Evolutionary conservation across 331 rosid genomes (phyloP).

Genomic region (Quercus phellos): DNA sequence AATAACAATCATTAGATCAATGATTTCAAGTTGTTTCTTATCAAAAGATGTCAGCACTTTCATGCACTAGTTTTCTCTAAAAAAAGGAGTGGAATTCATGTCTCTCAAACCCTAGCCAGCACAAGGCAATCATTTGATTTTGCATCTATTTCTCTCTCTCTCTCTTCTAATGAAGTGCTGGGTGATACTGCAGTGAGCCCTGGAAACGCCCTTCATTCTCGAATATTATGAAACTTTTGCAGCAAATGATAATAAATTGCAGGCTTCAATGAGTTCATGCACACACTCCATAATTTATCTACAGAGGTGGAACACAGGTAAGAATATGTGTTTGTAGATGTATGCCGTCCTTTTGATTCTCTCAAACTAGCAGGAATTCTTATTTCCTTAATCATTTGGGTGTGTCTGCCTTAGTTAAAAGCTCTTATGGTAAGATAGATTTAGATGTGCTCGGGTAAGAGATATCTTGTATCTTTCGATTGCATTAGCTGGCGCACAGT

Average conservation of each 20-base stretch:
- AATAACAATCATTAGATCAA: not conserved
- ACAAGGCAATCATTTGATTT: not conserved
- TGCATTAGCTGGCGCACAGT: not conserved
- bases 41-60: not conserved
- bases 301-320: slow-evolving; percentile 14
- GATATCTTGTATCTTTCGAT: not conserved
- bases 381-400: not conserved
- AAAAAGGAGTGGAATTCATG: slow-evolving; percentile 7
- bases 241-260: slow-evolving; percentile 44
- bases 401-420: not conserved
- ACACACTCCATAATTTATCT: slow-evolving; percentile 26
- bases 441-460: not conserved
- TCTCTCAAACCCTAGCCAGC: not conserved
- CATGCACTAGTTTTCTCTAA: not conserved
- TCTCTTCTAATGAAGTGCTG: not conserved
- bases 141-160: not conserved
- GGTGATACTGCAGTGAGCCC: slow-evolving; percentile 57
- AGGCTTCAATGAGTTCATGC: slow-evolving; percentile 35
- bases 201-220: slow-evolving; percentile 77
- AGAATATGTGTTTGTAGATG: not conserved
- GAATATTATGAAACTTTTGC: slow-evolving; percentile 64
- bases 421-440: not conserved
- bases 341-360: not conserved
- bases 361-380: not conserved
- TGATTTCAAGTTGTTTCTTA: not conserved